Conservation (phyloP, 805 yeast genomes). For the Metschnikowia orientalis region DNA sequence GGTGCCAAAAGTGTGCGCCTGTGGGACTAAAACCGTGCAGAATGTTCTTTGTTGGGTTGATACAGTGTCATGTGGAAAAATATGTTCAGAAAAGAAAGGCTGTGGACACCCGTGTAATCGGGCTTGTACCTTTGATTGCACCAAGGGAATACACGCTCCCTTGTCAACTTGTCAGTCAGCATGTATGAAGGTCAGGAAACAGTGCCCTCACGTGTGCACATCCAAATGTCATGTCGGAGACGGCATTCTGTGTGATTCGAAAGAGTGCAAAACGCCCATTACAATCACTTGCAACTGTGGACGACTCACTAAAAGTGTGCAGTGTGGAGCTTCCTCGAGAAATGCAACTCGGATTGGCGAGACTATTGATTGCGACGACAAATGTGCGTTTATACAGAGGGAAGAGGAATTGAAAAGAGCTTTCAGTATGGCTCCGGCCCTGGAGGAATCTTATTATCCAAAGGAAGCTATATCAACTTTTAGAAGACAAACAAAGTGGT, state of each 20-base stretch:
- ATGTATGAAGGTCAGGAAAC: conserved; percentile 49
- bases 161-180: conserved; percentile 47
- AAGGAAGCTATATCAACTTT: conserved; percentile 46
- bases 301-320: conserved; percentile 39
- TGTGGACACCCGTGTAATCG: conserved; percentile 48
- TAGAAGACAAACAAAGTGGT: conserved; percentile 61
- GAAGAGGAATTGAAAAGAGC: conserved; percentile 62
- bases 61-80: conserved; percentile 57
- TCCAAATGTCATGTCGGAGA: conserved; percentile 59
- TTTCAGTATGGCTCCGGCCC: conserved; percentile 32
- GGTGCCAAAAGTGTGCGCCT: conserved; percentile 55
- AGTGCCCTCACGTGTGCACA: conserved; percentile 69
- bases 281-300: conserved; percentile 63
- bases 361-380: conserved; percentile 60
- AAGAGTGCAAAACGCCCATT: conserved; percentile 50
- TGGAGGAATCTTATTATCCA: conserved; percentile 30
- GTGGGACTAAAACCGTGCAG: conserved; percentile 53
- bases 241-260: conserved; percentile 43
- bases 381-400: conserved; percentile 59
- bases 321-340: conserved; percentile 53
- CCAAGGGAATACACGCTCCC: conserved; percentile 51
- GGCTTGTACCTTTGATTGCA: conserved; percentile 61
- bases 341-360: conserved; percentile 32
- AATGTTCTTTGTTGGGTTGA: conserved; percentile 69
- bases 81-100: conserved; percentile 28